Conservation (phyloP, 116 monocot genomes). For the Posidonia oceanica region DNA sequence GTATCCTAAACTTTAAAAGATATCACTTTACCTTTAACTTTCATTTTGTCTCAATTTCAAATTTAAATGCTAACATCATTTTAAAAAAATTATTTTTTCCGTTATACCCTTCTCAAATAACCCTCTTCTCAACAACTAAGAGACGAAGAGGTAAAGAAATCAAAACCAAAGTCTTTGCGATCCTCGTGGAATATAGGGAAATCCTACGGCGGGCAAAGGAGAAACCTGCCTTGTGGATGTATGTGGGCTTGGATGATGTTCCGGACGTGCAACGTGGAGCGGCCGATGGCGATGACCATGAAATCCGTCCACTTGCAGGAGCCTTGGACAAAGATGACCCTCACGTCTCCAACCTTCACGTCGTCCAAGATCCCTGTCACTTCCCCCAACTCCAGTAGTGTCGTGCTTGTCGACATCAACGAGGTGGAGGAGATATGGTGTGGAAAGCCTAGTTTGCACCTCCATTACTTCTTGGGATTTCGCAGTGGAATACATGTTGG, state of each 20-base stretch:
- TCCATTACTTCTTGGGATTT: slow-evolving; percentile 16
- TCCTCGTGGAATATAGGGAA: too few relatives aligned
- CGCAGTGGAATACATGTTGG: too few relatives aligned
- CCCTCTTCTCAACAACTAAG: too few relatives aligned
- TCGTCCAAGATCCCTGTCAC: slow-evolving; percentile 80
- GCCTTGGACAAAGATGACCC: slow-evolving; percentile 59
- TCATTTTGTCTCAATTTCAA: too few relatives aligned
- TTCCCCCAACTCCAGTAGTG: slow-evolving; percentile 48
- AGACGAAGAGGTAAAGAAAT: too few relatives aligned
- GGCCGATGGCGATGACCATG: slow-evolving; percentile 91
- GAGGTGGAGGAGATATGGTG: slow-evolving; percentile 3
- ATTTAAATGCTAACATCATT: too few relatives aligned
- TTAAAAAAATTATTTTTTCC: too few relatives aligned
- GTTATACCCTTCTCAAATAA: too few relatives aligned
- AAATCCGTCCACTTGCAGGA: slow-evolving; percentile 68
- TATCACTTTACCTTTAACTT: too few relatives aligned
- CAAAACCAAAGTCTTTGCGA: too few relatives aligned
- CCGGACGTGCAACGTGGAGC: slow-evolving; percentile 87
- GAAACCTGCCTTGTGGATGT: slow-evolving; percentile 68
- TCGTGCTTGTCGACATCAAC: not conserved
- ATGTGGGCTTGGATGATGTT: slow-evolving; percentile 94
- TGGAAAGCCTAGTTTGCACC: not conserved
- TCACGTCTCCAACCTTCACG: slow-evolving; percentile 83
- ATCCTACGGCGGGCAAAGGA: not conserved
- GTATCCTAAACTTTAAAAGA: too few relatives aligned